Evolutionary conservation across 768 basidiomycete species (phyloP).

Genomic region (Hortiboletus campestris): DNA sequence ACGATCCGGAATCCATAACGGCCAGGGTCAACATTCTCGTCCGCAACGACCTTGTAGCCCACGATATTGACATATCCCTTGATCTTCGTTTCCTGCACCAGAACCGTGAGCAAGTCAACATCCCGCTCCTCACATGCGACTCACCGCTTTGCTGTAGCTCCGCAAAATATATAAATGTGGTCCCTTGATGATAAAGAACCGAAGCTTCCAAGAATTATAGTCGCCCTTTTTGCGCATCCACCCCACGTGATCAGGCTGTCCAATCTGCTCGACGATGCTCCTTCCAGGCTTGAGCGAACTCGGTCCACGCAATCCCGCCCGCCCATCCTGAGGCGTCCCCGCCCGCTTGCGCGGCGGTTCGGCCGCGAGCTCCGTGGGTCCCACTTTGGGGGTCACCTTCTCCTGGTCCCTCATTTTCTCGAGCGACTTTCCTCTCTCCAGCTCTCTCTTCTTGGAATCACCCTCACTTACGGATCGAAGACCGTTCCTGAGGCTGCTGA

Average conservation of each 20-base stretch:
- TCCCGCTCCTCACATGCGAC: not conserved
- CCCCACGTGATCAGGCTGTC: slow-evolving; percentile 82
- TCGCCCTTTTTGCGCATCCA: slow-evolving; percentile 98
- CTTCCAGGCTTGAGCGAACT: slow-evolving; percentile 54
- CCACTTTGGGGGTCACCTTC: slow-evolving; percentile 17
- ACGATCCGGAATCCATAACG: slow-evolving; percentile 94
- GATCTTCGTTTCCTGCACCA: slow-evolving; percentile 78
- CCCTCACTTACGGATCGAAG: slow-evolving; percentile 20
- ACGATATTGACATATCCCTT: slow-evolving; percentile 93
- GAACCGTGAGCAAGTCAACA: not conserved
- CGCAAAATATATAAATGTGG: slow-evolving; percentile 85
- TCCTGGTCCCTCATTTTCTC: slow-evolving; percentile 22
- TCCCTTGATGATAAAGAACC: slow-evolving; percentile 93
- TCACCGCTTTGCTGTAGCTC: slow-evolving; percentile 57
- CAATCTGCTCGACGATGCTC: slow-evolving; percentile 88
- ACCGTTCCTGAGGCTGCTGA: slow-evolving; percentile 26
- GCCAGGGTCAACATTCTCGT: slow-evolving; percentile 89
- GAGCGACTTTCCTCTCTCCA: slow-evolving; percentile 23
- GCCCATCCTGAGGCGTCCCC: slow-evolving; percentile 25
- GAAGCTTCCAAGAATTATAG: slow-evolving; percentile 88
- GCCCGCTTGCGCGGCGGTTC: slow-evolving; percentile 58
- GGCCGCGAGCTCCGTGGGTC: slow-evolving; percentile 33
- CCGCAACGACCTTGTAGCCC: slow-evolving; percentile 91
- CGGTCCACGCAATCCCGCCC: slow-evolving; percentile 23
- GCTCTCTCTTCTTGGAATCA: slow-evolving; percentile 16